Percentiles rank a stretch among this genome's conserved stretches.
Evolutionary conservation across 306 rosid genomes (phyloP).

Genomic region (Hippophae tibetana): DNA sequence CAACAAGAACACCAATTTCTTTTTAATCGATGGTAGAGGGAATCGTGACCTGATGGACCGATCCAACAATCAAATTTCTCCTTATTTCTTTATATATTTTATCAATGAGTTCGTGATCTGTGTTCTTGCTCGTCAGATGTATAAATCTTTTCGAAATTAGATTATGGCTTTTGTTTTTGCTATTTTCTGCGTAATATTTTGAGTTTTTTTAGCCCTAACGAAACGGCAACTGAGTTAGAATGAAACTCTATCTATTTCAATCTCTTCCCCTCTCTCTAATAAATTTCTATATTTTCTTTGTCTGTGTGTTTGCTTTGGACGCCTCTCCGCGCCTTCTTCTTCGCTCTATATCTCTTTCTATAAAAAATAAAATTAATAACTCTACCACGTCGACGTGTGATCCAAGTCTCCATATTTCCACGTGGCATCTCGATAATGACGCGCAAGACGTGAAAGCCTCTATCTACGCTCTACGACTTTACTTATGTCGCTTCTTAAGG

Average conservation of each 20-base stretch:
- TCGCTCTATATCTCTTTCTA: slow-evolving; percentile 23
- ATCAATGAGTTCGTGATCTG: slow-evolving; percentile 14
- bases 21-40: too few relatives aligned
- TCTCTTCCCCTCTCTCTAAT: slow-evolving; percentile 2
- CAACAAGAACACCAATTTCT: neutral
- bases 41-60: too few relatives aligned
- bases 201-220: slow-evolving; percentile 16
- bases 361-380: neutral
- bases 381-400: slow-evolving; percentile 62
- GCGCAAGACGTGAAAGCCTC: slow-evolving; percentile 54
- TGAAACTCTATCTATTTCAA: slow-evolving; percentile 4
- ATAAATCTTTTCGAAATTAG: neutral
- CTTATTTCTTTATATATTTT: slow-evolving; percentile 6
- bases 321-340: slow-evolving; percentile 49
- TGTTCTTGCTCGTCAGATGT: slow-evolving; percentile 17
- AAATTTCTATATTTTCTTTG: neutral
- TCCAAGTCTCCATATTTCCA: slow-evolving; percentile 45
- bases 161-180: neutral
- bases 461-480: neutral
- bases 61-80: slow-evolving; percentile 24
- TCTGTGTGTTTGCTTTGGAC: slow-evolving; percentile 27
- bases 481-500: neutral
- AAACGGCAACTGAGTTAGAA: slow-evolving; percentile 25
- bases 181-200: slow-evolving; percentile 3
- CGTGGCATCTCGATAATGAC: slow-evolving; percentile 49